These are phyloP conservation scores for Dimocarpus longan DNA, from an alignment of 345 rosid species.

Conservation along the genomic window DNA sequence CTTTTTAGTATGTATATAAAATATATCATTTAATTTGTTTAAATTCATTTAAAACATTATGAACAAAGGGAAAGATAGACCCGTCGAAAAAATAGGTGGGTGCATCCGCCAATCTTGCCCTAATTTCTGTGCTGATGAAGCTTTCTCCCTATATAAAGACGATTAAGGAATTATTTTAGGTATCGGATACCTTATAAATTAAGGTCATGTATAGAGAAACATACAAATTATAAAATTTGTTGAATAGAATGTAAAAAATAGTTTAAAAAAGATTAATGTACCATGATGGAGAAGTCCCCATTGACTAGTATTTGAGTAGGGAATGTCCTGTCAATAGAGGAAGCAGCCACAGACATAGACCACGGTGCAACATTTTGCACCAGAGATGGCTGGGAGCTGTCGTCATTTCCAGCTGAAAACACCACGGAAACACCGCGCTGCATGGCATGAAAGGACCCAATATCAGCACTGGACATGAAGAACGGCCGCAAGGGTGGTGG, in stretches of 20 bases:
- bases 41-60: too few relatives aligned
- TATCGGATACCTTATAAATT: background rate
- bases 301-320: conserved; percentile 44
- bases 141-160: conserved; percentile 54
- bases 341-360: conserved; percentile 62
- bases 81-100: conserved; percentile 46
- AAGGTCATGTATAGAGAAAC: too few relatives aligned
- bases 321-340: conserved; percentile 54
- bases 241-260: too few relatives aligned
- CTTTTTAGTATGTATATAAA: too few relatives aligned
- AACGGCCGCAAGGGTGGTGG: conserved; percentile 50
- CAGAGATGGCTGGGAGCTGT: conserved; percentile 39
- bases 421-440: conserved; percentile 58
- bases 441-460: conserved; percentile 62
- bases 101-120: conserved; percentile 47
- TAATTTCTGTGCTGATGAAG: conserved; percentile 48
- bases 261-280: conserved; percentile 15
- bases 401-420: conserved; percentile 59
- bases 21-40: too few relatives aligned
- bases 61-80: conserved; percentile 23
- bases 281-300: conserved; percentile 42
- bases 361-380: conserved; percentile 62
- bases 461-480: conserved; percentile 35
- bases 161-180: background rate
- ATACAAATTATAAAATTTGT: too few relatives aligned